Evolutionary conservation across 2,329 filamentous ascomycete species (phyloP).

Genomic region (Epichloe festucae): DNA sequence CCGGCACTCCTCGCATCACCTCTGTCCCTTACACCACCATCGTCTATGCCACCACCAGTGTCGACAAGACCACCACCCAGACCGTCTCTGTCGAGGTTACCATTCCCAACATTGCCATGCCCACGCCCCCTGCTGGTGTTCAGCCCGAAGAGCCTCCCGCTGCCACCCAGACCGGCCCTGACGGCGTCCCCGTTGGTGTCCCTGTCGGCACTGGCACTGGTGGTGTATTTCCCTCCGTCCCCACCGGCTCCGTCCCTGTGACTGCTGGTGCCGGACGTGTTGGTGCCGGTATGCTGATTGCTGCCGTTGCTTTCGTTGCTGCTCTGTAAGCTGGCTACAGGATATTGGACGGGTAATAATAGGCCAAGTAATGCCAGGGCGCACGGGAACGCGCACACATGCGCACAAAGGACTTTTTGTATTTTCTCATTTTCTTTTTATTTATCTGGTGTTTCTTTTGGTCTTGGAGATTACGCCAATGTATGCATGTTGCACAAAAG

Average conservation of each 20-base stretch:
- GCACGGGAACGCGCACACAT: background rate
- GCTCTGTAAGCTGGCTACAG: slow-evolving; percentile 29
- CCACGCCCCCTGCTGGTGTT: slow-evolving; percentile 17
- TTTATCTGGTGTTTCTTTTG: background rate
- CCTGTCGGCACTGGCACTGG: slow-evolving; percentile 20
- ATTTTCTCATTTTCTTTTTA: background rate
- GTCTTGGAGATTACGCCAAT: slow-evolving; percentile 1
- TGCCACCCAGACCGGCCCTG: background rate
- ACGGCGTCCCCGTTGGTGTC: slow-evolving; percentile 2
- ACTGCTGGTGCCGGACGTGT: slow-evolving; percentile 27
- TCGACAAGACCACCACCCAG: slow-evolving; percentile 34
- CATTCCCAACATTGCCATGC: slow-evolving; percentile 40
- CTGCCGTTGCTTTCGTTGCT: slow-evolving; percentile 30
- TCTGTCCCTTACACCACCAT: slow-evolving; percentile 38
- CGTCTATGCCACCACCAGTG: slow-evolving; percentile 33
- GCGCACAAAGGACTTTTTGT: background rate
- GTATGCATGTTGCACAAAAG: slow-evolving; percentile 6
- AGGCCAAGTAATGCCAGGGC: no score
- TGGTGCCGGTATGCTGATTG: slow-evolving; percentile 30
- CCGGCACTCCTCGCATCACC: slow-evolving; percentile 36
- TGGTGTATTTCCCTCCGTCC: slow-evolving; percentile 19
- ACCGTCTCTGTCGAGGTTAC: slow-evolving; percentile 38
- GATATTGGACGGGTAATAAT: background rate
- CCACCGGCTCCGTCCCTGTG: slow-evolving; percentile 22
- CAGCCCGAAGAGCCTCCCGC: slow-evolving; percentile 9